Conservation (phyloP, 2,329 filamentous ascomycete species). For the Fusarium anguioides region DNA sequence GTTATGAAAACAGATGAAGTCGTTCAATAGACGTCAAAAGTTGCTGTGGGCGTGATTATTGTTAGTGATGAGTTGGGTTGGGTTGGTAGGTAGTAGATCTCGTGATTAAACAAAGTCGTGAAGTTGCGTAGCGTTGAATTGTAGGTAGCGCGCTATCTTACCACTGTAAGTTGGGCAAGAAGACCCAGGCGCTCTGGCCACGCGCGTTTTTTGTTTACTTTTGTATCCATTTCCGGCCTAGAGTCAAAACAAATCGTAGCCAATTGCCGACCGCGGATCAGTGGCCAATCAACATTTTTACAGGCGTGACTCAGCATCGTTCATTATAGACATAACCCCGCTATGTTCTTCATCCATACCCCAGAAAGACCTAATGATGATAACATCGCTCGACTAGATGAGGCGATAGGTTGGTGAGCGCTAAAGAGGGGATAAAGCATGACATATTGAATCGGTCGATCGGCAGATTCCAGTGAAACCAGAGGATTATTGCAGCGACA, state of each 20-base stretch:
- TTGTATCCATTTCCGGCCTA: constrained; percentile 50
- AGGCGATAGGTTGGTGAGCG: constrained; percentile 28
- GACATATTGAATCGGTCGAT: constrained; percentile 37
- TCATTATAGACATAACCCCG: constrained; percentile 32
- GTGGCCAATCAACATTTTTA: constrained; percentile 8
- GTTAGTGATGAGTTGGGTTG: constrained; percentile 29
- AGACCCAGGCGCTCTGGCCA: constrained; percentile 33
- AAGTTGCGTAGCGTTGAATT: constrained; percentile 30
- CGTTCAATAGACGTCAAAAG: constrained; percentile 11
- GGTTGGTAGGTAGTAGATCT: too few relatives aligned
- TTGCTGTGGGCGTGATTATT: constrained; percentile 30
- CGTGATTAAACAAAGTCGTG: constrained; percentile 35
- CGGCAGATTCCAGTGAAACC: constrained; percentile 19
- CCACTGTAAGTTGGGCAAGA: constrained; percentile 30
- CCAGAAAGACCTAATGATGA: constrained; percentile 32
- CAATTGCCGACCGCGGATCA: constrained; percentile 15
- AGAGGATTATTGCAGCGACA: constrained; percentile 14
- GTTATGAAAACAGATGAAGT: constrained; percentile 17
- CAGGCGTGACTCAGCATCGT: constrained; percentile 12
- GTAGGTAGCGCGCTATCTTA: constrained; percentile 38
- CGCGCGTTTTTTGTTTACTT: constrained; percentile 59
- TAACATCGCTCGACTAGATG: constrained; percentile 32
- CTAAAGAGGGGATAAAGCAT: constrained; percentile 32
- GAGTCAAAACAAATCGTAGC: constrained; percentile 40
- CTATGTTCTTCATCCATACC: constrained; percentile 18